Base-by-base conservation (phyloP, 2,329 filamentous ascomycete species). In the Aureobasidium sp. region DNA sequence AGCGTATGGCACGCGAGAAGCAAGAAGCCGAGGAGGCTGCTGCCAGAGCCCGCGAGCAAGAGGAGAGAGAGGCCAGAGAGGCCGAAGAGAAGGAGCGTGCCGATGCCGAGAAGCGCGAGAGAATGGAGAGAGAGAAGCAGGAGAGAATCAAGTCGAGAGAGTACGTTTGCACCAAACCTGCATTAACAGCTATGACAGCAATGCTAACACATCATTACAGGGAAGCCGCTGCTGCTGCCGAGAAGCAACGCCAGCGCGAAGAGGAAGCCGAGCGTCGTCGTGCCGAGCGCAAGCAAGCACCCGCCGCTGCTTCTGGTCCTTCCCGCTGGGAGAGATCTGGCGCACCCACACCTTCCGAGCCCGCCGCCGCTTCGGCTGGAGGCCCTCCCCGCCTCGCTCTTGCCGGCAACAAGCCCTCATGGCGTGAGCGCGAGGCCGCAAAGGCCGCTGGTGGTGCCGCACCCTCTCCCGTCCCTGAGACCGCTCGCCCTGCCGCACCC, bases 21-120 rank as follows among this genome's bases (percentile, higher is more conserved):
- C 83, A 85, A 62, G 91, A 95, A 77, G 84, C 82, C 56, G 92
- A 96, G 75, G 92, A 94, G 75, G 86, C 86, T 72, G 92, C 96
- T 78, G 85, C 87, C 62, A 83, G 83, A 66, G 81, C 87, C 62
- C 84, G 82, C 64, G 94, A 97, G 75, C 91, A 94, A 69, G 91
- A 95, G 75, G 93, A 97, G 81, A 87, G 88, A 67, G 82, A 84
- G 65, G 84, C 83, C 58, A 84, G 80, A 62, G 94, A 97, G 77
- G 93, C 91, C 75, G 89, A 96, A 74, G 92, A 96, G 77, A 90
- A 87, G 76, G 84, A 85, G 66, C 82, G 82, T 66, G 86, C 84
- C 55, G 91, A 94, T 57, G 92, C 95, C 74, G 89, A 91, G 77
- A 88, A 86, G 76, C 85, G 87, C 71, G 83, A 85, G 64, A 84